These are phyloP conservation scores for Cystoisospora suis DNA, from an alignment of 169 alveolate genomes.

Conservation along the genomic window DNA sequence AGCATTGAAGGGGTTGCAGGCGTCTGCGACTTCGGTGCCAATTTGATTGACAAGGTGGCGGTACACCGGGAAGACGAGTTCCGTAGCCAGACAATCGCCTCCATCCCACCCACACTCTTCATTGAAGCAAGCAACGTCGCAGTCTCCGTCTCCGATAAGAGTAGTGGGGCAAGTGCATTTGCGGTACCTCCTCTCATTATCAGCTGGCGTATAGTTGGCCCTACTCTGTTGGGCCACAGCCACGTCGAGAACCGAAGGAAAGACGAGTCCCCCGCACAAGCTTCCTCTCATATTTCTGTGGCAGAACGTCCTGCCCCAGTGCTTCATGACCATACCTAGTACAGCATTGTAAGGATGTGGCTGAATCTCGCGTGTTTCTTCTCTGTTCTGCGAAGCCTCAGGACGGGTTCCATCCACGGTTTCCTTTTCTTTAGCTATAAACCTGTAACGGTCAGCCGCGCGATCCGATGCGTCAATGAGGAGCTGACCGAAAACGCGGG, in stretches of 20 bases:
- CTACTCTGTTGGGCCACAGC: neutral
- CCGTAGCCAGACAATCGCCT: slow-evolving; percentile 70
- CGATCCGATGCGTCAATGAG: slow-evolving; percentile 29
- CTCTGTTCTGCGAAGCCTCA: neutral
- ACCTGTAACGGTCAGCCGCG: neutral
- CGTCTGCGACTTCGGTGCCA: neutral
- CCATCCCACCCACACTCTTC: slow-evolving; percentile 74
- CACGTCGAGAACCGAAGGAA: slow-evolving; percentile 24
- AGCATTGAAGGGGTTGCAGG: slow-evolving; percentile 20
- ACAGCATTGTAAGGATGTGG: slow-evolving; percentile 50
- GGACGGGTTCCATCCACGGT: neutral
- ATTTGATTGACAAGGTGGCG: slow-evolving; percentile 27
- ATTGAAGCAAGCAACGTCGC: slow-evolving; percentile 71
- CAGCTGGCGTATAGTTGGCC: neutral
- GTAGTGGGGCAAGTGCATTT: slow-evolving; percentile 62
- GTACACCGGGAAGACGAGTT: slow-evolving; percentile 34
- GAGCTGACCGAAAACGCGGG: slow-evolving; percentile 49
- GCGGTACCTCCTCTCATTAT: neutral
- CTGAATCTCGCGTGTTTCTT: neutral
- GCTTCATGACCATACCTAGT: slow-evolving; percentile 43
- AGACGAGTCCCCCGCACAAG: slow-evolving; percentile 52
- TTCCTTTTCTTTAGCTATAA: neutral
- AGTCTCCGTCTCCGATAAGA: slow-evolving; percentile 75
- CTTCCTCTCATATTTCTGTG: slow-evolving; percentile 43
- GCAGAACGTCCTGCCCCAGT: slow-evolving; percentile 55